Evolutionary conservation across 345 rosid species (phyloP), one percentile per base, ranked within the genome.

Genomic region (Gynandropsis gynandra): DNA sequence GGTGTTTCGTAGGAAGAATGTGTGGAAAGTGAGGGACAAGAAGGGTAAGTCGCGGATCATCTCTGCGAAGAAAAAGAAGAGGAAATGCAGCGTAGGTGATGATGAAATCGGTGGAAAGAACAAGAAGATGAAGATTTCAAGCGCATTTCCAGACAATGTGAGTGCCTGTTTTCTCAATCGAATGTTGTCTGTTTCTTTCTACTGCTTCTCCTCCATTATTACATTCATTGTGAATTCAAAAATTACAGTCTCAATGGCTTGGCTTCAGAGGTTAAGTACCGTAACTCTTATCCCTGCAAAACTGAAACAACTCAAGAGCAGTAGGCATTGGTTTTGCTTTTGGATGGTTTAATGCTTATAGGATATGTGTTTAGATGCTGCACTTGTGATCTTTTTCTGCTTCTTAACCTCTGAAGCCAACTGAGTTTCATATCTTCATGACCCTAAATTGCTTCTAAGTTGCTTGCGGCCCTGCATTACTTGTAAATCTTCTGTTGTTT

Each of bases 11-110:
- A 77, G 73, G 80, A 78, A 77, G 52, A 85, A 79, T 36, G 78
- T 76, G 17, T 92, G 96, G 96, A 92, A 84, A 73, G 87, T 82
- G 27, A 74, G 79, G 62, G 95, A 87, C 21, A 84, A 80, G 82
- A 84, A 77, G 47, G 93, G 85, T 3, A 84, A 78, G 54, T 73
- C 87, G 1, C 69, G 74, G 33, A 39, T 49, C 39, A 35, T 58
- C 50, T 70, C 74, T 9, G 66, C 76, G 18, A 85, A 71, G 81
- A 51, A 16, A 49, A 56, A 38, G 54, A 63, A 58, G 24, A 87
- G 85, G 82, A 77, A 79, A 64, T 66, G 67, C 50, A 72, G 62
- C 42, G 65, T 37, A 0, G 50, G 35, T 34, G 81, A 76, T 54
- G 70, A 47, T 24, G 61, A 45, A 12, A 37, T 37, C 14, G 53